phyloP scores from a whole-genome alignment of 306 rosid genomes.

The Begonia loranthoides region DNA sequence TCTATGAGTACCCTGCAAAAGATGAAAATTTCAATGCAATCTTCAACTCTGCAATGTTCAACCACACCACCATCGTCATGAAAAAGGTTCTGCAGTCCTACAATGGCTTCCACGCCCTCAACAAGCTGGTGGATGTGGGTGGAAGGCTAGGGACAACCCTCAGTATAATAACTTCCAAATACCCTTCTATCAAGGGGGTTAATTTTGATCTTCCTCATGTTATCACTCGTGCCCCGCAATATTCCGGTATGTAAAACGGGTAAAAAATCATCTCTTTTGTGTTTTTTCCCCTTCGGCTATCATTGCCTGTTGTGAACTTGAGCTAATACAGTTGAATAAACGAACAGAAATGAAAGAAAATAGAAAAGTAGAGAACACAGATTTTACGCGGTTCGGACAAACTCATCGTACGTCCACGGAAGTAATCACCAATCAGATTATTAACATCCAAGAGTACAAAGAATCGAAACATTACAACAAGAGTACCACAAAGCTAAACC shows the following conservation, averaged over 20 bases:
- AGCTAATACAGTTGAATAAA: too few species aligned
- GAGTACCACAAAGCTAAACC: too few species aligned
- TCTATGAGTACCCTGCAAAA: conserved; percentile 9
- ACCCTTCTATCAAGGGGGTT: conserved; percentile 33
- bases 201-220: conserved; percentile 37
- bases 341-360: too few species aligned
- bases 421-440: too few species aligned
- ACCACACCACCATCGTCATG: conserved; percentile 5
- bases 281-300: too few species aligned
- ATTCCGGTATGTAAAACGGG: conserved; percentile 36
- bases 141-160: conserved; percentile 25
- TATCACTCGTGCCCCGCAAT: conserved; percentile 25
- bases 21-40: conserved; percentile 12
- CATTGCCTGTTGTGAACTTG: too few species aligned
- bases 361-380: too few species aligned
- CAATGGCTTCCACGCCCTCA: conserved; percentile 13
- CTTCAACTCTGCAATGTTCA: conserved; percentile 17
- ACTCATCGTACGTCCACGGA: too few species aligned
- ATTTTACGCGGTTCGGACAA: too few species aligned
- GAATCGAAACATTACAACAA: too few species aligned
- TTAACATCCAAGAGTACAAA: too few species aligned
- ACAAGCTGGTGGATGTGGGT: conserved; percentile 14
- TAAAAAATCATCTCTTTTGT: too few species aligned
- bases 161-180: conserved; percentile 31
- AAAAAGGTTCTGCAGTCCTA: conserved; percentile 10